phyloP scores from a whole-genome alignment of 805 yeast species.

The Wickerhamiella sergipiensis region DNA sequence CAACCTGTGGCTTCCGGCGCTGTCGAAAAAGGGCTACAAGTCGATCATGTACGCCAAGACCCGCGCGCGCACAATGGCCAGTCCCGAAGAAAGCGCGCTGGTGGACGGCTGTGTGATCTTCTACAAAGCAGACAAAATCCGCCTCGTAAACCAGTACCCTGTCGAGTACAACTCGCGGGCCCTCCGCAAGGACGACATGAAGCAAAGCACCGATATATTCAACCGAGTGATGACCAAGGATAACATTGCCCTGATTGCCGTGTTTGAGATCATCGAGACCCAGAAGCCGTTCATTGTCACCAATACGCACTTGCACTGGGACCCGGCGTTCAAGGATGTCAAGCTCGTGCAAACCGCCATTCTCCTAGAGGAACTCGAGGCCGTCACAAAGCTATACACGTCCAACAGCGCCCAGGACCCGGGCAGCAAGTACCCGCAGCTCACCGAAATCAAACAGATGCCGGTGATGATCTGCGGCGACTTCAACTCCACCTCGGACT shows the following conservation, averaged over 20 bases:
- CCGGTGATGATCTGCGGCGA: constrained; percentile 91
- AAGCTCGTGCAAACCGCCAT: constrained; percentile 92
- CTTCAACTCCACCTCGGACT: constrained; percentile 72
- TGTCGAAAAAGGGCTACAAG: constrained; percentile 62
- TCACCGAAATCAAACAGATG: constrained; percentile 35
- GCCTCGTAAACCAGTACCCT: constrained; percentile 52
- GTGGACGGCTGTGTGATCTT: constrained; percentile 99
- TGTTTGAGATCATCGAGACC: constrained; percentile 57
- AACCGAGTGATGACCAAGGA: constrained; percentile 95
- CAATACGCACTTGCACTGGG: constrained; percentile 97
- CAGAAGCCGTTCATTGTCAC: constrained; percentile 63
- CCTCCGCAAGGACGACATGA: constrained; percentile 49
- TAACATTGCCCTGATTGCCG: constrained; percentile 69
- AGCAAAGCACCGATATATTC: constrained; percentile 86
- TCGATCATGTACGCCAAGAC: constrained; percentile 79
- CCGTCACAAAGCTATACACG: constrained; percentile 37
- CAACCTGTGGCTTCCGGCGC: constrained; percentile 70
- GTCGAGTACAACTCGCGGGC: constrained; percentile 60
- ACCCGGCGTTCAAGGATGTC: constrained; percentile 91
- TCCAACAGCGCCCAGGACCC: constrained; percentile 18
- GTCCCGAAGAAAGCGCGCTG: constrained; percentile 59
- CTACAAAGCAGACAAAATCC: constrained; percentile 55
- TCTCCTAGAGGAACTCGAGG: constrained; percentile 73
- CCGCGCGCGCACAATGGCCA: constrained; percentile 77
- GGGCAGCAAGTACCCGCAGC: constrained; percentile 23